Evolutionary conservation across 306 rosid genomes (phyloP).

Genomic region (Lathyrus tuberosus): DNA sequence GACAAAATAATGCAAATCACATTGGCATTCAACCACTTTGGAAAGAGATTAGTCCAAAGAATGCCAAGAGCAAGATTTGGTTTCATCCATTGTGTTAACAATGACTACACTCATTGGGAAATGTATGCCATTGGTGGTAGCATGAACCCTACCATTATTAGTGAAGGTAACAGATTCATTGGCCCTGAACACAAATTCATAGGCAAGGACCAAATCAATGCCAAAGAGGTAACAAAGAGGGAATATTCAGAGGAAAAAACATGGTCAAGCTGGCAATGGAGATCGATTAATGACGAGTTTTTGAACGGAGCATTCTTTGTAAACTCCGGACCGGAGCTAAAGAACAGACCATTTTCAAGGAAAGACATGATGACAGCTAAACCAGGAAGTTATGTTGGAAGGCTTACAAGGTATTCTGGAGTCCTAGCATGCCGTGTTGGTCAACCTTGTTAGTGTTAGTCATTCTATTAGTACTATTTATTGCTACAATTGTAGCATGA

Average conservation of each 20-base stretch:
- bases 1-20: conserved; percentile 79
- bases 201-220: background rate
- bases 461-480: background rate
- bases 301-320: conserved; percentile 72
- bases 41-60: conserved; percentile 67
- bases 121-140: conserved; percentile 97
- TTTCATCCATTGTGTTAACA: conserved; percentile 71
- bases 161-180: conserved; percentile 80
- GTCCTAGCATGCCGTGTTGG: conserved; percentile 48
- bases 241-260: conserved; percentile 43
- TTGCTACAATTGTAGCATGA: background rate
- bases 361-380: conserved; percentile 55
- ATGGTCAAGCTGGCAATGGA: conserved; percentile 75
- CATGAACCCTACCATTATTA: conserved; percentile 66
- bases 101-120: conserved; percentile 80
- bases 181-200: conserved; percentile 39
- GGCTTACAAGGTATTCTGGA: conserved; percentile 62
- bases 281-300: conserved; percentile 67
- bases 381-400: conserved; percentile 53
- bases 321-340: conserved; percentile 48
- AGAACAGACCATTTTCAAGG: conserved; percentile 38
- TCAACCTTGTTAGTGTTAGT: conserved; percentile 46
- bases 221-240: conserved; percentile 52
- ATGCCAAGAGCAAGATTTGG: conserved; percentile 81
- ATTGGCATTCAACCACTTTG: conserved; percentile 83